Evolutionary conservation across 1,284 basidiomycete genomes (phyloP).

Genomic region (Microbotryum saponariae): DNA sequence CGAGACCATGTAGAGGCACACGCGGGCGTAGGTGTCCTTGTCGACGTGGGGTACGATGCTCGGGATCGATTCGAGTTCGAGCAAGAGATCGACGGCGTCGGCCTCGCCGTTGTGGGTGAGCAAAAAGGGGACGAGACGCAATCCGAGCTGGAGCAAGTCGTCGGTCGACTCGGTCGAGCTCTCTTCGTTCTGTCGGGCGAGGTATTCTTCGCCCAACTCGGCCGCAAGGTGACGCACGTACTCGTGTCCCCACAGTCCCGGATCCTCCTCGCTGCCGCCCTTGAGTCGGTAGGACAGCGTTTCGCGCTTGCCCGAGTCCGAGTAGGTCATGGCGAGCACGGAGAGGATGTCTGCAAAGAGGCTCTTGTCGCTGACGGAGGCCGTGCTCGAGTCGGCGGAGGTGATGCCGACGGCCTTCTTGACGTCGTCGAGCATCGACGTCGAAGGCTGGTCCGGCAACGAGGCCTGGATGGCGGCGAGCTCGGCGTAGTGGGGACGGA

Average conservation of each 20-base stretch:
- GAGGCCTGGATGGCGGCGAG: slow-evolving; percentile 63
- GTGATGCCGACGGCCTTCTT: slow-evolving; percentile 16
- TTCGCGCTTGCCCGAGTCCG: slow-evolving; percentile 88
- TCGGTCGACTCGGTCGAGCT: slow-evolving; percentile 47
- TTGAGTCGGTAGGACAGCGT: slow-evolving; percentile 86
- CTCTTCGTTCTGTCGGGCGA: slow-evolving; percentile 46
- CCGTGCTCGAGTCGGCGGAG: not conserved
- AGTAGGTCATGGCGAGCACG: slow-evolving; percentile 99
- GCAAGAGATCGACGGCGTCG: slow-evolving; percentile 91
- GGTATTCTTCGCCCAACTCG: slow-evolving; percentile 92
- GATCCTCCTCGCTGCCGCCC: slow-evolving; percentile 72
- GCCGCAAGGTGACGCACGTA: slow-evolving; percentile 96
- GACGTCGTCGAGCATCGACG: slow-evolving; percentile 60
- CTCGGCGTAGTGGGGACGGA: slow-evolving; percentile 87
- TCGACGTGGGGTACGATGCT: slow-evolving; percentile 70
- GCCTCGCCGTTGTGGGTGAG: slow-evolving; percentile 94
- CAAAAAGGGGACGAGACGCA: slow-evolving; percentile 84
- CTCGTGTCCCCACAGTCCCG: slow-evolving; percentile 97
- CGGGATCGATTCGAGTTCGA: slow-evolving; percentile 88
- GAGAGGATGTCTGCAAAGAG: slow-evolving; percentile 98
- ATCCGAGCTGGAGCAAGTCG: slow-evolving; percentile 67
- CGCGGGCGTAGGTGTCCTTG: slow-evolving; percentile 75
- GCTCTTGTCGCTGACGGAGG: slow-evolving; percentile 50
- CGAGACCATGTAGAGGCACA: slow-evolving; percentile 97
- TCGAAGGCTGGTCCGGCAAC: slow-evolving; percentile 55